These are phyloP conservation scores for Fraxinus sp. DNA, from an alignment of 305 asterid genomes.

Conservation along the genomic window DNA sequence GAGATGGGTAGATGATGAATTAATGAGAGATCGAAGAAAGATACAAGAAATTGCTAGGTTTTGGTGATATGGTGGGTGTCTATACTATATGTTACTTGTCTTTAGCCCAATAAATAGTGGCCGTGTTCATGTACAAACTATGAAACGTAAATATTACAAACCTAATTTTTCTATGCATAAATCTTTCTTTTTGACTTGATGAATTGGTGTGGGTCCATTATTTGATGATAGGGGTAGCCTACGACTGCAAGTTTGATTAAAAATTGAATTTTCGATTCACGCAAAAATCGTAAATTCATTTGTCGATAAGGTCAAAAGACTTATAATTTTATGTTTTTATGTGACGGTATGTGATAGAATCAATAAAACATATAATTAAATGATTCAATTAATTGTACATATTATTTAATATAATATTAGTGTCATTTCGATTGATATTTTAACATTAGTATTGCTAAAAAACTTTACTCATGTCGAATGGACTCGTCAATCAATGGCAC, in stretches of 20 bases:
- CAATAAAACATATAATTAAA: no score
- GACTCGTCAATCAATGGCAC: not conserved
- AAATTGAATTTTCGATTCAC: not conserved
- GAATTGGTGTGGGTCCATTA: not conserved
- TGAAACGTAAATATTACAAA: not conserved
- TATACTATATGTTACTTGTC: not conserved
- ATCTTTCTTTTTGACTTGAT: not conserved
- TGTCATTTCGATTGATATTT: no score
- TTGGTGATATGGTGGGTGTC: not conserved
- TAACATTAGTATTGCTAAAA: no score
- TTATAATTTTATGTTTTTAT: no score
- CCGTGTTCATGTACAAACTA: not conserved
- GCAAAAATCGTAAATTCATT: no score
- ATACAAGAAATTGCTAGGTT: not conserved
- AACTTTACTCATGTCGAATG: not conserved
- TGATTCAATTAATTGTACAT: not conserved
- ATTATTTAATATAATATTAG: no score
- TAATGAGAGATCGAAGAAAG: not conserved
- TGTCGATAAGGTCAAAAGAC: not conserved
- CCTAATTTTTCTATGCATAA: not conserved
- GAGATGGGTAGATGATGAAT: not conserved
- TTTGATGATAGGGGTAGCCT: not conserved
- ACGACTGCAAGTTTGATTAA: not conserved
- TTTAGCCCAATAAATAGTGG: not conserved
- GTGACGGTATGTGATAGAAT: no score